Percentiles rank a stretch among this genome's conserved stretches.
phyloP scores from a whole-genome alignment of 2,329 filamentous ascomycete genomes.

The Cadophora sp. region DNA sequence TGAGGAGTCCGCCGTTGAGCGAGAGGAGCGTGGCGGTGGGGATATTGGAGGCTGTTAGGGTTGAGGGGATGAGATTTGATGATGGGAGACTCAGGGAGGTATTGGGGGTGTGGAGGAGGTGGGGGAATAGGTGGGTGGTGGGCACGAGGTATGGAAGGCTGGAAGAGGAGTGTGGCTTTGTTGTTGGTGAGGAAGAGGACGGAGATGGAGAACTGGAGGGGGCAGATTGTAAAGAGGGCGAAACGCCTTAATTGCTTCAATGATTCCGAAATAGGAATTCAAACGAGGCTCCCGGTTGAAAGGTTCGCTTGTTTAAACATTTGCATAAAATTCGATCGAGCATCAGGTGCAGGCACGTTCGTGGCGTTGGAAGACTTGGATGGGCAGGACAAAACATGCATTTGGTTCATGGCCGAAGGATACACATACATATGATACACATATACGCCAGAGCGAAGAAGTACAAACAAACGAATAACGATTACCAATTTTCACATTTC shows the following conservation, averaged over 20 bases:
- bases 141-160: slow-evolving; percentile 9
- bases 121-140: slow-evolving; percentile 12
- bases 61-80: slow-evolving; percentile 59
- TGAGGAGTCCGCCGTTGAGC: slow-evolving; percentile 67
- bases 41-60: slow-evolving; percentile 60
- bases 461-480: background rate
- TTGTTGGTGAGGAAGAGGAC: background rate
- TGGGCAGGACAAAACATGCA: background rate
- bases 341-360: background rate
- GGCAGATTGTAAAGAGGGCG: background rate
- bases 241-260: background rate
- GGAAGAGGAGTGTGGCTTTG: slow-evolving; percentile 13
- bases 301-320: background rate
- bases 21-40: slow-evolving; percentile 62
- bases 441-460: background rate
- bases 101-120: slow-evolving; percentile 14
- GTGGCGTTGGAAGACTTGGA: background rate
- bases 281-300: background rate
- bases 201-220: background rate
- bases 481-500: background rate
- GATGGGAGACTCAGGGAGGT: slow-evolving; percentile 55
- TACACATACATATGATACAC: background rate
- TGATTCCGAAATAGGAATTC: too few species aligned
- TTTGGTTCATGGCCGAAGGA: background rate
- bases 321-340: background rate